phyloP scores from a whole-genome alignment of 257 asterid species.

The Solanum boliviense region DNA sequence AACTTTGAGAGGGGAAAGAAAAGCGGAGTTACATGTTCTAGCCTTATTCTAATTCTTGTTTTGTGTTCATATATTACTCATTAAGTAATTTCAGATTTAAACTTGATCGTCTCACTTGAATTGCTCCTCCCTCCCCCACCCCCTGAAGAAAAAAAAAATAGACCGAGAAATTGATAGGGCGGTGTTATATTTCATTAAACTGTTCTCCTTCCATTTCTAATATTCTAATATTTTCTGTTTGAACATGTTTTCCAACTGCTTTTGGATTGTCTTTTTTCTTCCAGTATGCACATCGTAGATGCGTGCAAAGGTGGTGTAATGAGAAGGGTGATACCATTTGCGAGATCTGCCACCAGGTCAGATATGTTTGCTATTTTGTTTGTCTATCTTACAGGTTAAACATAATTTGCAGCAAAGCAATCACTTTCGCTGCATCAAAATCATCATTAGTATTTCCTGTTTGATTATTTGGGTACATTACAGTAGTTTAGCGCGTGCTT shows the following conservation, averaged over 20 bases:
- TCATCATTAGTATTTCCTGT: not conserved
- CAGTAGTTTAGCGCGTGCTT: not conserved
- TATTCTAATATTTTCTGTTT: not conserved
- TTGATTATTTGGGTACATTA: not conserved
- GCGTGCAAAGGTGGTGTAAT: slow-evolving; percentile 94
- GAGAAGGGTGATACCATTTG: slow-evolving; percentile 96
- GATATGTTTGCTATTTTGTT: not conserved
- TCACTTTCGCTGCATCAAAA: not conserved
- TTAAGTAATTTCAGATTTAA: not conserved
- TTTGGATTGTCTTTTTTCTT: slow-evolving; percentile 1
- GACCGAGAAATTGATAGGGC: not conserved
- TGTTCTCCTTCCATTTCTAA: not conserved
- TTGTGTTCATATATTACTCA: not conserved
- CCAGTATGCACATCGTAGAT: slow-evolving; percentile 95
- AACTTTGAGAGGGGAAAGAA: not conserved
- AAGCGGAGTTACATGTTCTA: not conserved
- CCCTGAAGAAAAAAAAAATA: not conserved
- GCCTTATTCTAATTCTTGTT: not conserved
- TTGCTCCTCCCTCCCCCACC: not conserved
- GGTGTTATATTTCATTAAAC: not conserved
- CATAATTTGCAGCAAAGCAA: not conserved
- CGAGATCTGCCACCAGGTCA: slow-evolving; percentile 95
- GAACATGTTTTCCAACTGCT: not conserved
- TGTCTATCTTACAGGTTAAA: not conserved
- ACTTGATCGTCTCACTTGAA: not conserved